Percentiles rank a stretch among this genome's conserved stretches.
phyloP scores from a whole-genome alignment of 805 yeast genomes.

The Schwanniomyces occidentalis region DNA sequence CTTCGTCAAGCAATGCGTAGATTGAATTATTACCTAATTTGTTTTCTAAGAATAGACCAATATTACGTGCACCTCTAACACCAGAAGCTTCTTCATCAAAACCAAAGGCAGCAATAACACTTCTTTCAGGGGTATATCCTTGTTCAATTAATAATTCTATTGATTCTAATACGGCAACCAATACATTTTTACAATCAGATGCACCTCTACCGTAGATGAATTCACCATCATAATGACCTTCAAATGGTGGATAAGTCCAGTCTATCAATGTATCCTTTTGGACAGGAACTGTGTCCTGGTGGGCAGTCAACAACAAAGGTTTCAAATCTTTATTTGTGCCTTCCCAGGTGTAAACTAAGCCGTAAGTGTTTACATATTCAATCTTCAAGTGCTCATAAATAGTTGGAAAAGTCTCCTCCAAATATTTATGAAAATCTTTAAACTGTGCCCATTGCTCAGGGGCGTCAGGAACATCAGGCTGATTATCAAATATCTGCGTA shows the following conservation, averaged over 20 bases:
- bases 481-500: conserved; percentile 60
- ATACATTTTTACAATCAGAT: conserved; percentile 69
- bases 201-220: conserved; percentile 78
- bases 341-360: conserved; percentile 61
- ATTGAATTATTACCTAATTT: conserved; percentile 62
- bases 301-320: conserved; percentile 72
- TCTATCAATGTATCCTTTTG: conserved; percentile 52
- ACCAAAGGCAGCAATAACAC: conserved; percentile 66
- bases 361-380: conserved; percentile 61
- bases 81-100: conserved; percentile 81
- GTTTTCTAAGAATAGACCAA: conserved; percentile 48
- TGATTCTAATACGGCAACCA: conserved; percentile 68
- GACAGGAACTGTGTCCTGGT: conserved; percentile 81
- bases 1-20: conserved; percentile 68
- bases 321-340: conserved; percentile 55
- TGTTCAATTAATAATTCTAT: conserved; percentile 54
- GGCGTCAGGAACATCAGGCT: conserved; percentile 48
- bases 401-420: conserved; percentile 54
- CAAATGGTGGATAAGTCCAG: conserved; percentile 71
- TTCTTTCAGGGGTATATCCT: conserved; percentile 58
- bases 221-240: conserved; percentile 60
- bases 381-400: conserved; percentile 48
- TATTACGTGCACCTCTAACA: conserved; percentile 53
- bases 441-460: conserved; percentile 47
- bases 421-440: conserved; percentile 49